Conservation (phyloP, 2,329 filamentous ascomycete species). For the Lachnellula cervina region DNA sequence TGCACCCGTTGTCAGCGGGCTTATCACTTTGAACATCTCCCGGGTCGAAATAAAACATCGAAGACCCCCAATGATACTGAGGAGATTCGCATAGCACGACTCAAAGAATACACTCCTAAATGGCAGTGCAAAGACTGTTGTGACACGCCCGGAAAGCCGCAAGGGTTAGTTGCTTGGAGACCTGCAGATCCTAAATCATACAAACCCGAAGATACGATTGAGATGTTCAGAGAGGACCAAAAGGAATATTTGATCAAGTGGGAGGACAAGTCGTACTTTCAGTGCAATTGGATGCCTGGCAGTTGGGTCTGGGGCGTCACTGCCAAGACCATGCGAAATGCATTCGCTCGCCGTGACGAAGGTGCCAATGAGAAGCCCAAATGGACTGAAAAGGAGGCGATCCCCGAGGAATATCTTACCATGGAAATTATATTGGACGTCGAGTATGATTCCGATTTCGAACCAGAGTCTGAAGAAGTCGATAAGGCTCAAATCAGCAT, state of each 20-base stretch:
- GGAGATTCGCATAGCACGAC: conserved; percentile 54
- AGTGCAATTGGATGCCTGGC: conserved; percentile 82
- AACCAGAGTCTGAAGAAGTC: conserved; percentile 56
- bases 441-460: conserved; percentile 54
- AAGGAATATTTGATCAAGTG: conserved; percentile 93
- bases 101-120: conserved; percentile 65
- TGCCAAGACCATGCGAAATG: conserved; percentile 57
- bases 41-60: conserved; percentile 35
- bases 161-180: conserved; percentile 83
- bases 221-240: conserved; percentile 64
- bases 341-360: conserved; percentile 69
- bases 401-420: conserved; percentile 80
- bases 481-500: conserved; percentile 68
- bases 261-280: conserved; percentile 73
- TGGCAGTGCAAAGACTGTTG: conserved; percentile 81
- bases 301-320: conserved; percentile 79
- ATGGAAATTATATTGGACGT: conserved; percentile 88
- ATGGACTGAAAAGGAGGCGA: conserved; percentile 69
- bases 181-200: conserved; percentile 57
- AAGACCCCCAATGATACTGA: conserved; percentile 37
- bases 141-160: conserved; percentile 60
- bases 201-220: conserved; percentile 44
- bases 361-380: conserved; percentile 57
- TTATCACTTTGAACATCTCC: conserved; percentile 83
- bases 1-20: conserved; percentile 71